Percentiles rank a stretch among this genome's conserved stretches.
phyloP scores from a whole-genome alignment of 2,329 filamentous ascomycete genomes.

The Nothopassalora personata region DNA sequence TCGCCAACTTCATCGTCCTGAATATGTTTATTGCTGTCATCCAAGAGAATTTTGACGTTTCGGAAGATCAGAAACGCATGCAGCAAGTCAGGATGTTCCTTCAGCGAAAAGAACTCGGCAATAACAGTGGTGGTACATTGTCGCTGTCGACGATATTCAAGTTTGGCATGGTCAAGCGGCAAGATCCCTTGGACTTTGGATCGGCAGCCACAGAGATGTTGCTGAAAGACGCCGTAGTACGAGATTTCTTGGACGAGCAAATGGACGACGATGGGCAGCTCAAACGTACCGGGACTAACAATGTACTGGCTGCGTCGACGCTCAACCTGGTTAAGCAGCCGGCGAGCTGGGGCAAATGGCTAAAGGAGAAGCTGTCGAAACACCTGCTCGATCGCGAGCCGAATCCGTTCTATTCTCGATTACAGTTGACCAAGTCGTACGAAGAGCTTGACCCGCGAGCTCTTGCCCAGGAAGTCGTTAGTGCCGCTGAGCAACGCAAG shows the following conservation, averaged over 20 bases:
- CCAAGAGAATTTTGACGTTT: slow-evolving; percentile 98
- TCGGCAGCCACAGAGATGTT: slow-evolving; percentile 93
- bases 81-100: slow-evolving; percentile 95
- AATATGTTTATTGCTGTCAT: slow-evolving; percentile 99
- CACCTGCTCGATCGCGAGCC: slow-evolving; percentile 55
- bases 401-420: slow-evolving; percentile 89
- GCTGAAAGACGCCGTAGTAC: slow-evolving; percentile 89
- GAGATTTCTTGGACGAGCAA: slow-evolving; percentile 83
- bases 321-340: slow-evolving; percentile 16
- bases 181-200: slow-evolving; percentile 86
- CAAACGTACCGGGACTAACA: slow-evolving; percentile 14
- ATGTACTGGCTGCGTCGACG: slow-evolving; percentile 11
- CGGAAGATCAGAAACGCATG: slow-evolving; percentile 93
- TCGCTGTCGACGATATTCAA: slow-evolving; percentile 63
- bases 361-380: slow-evolving; percentile 23
- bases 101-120: slow-evolving; percentile 79
- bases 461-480: slow-evolving; percentile 87
- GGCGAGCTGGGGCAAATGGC: slow-evolving; percentile 19
- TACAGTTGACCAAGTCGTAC: slow-evolving; percentile 64
- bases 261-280: slow-evolving; percentile 31
- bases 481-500: slow-evolving; percentile 74
- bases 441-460: slow-evolving; percentile 76
- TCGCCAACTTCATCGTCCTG: slow-evolving; percentile 89
- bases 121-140: slow-evolving; percentile 61
- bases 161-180: slow-evolving; percentile 57